A percentile compares a stretch with the other conserved stretches of the same genome.
phyloP scores from a whole-genome alignment of 1,284 basidiomycete genomes.

The Bondarzewia mesenterica region DNA sequence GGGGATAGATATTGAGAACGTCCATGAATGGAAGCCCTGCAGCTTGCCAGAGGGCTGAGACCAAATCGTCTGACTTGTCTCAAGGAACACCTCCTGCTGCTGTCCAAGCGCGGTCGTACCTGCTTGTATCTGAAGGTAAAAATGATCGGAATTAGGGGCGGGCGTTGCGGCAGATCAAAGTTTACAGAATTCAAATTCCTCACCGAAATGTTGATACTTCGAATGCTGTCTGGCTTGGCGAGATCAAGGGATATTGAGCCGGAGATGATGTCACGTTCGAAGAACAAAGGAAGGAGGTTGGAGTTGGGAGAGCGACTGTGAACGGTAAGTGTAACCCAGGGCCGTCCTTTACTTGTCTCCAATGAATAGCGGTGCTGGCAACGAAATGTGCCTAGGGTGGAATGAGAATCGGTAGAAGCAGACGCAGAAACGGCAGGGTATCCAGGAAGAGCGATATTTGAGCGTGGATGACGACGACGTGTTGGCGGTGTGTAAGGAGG shows the following conservation, averaged over 20 bases:
- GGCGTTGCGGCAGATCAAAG: not conserved
- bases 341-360: not conserved
- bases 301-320: slow-evolving; percentile 29
- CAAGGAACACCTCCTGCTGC: slow-evolving; percentile 34
- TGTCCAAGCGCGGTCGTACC: slow-evolving; percentile 36
- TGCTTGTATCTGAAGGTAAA: slow-evolving; percentile 25
- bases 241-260: slow-evolving; percentile 38
- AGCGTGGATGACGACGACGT: not conserved
- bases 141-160: not conserved
- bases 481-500: not conserved
- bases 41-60: slow-evolving; percentile 33
- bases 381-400: not conserved
- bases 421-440: not conserved
- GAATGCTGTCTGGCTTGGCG: slow-evolving; percentile 35
- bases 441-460: not conserved
- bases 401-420: not conserved
- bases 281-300: slow-evolving; percentile 29
- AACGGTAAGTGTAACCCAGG: slow-evolving; percentile 34
- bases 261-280: slow-evolving; percentile 34
- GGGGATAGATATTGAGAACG: slow-evolving; percentile 38
- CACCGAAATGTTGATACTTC: slow-evolving; percentile 35
- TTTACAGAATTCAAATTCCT: slow-evolving; percentile 11
- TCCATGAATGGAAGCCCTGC: slow-evolving; percentile 35
- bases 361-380: slow-evolving; percentile 9
- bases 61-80: slow-evolving; percentile 22